phyloP scores from a whole-genome alignment of 192 early-diverging fungal genomes.

The Lunasporangiospora selenospora region DNA sequence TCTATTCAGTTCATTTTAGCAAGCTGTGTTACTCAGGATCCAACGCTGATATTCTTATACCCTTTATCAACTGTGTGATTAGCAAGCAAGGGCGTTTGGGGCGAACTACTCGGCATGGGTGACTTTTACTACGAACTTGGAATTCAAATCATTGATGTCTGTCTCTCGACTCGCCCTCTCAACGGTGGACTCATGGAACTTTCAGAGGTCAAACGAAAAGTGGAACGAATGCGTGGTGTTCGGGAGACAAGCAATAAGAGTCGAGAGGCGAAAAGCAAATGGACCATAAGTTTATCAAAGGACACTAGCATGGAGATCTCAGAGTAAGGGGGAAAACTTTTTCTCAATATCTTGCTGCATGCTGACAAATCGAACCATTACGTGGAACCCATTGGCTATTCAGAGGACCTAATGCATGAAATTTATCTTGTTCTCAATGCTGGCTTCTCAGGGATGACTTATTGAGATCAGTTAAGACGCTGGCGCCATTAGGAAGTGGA shows the following conservation, averaged over 20 bases:
- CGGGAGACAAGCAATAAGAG: background rate
- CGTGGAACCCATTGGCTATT: background rate
- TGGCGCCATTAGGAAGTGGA: conserved; percentile 89
- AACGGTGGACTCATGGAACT: conserved; percentile 95
- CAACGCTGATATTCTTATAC: background rate
- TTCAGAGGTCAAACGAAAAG: conserved; percentile 72
- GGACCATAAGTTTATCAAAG: conserved; percentile 15
- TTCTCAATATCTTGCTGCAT: no score
- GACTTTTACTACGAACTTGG: conserved; percentile 98
- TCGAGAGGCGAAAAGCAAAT: conserved; percentile 3
- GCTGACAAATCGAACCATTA: no score
- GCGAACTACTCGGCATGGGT: conserved; percentile 91
- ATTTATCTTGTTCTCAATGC: conserved; percentile 7
- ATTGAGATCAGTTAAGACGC: conserved; percentile 79
- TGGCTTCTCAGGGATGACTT: conserved; percentile 80
- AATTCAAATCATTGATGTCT: conserved; percentile 93
- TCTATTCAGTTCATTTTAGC: no score
- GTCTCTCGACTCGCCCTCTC: conserved; percentile 78
- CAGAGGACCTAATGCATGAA: conserved; percentile 16
- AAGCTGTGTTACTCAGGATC: no score
- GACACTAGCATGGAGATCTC: conserved; percentile 45
- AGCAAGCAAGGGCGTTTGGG: conserved; percentile 97
- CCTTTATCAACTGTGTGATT: conserved; percentile 10
- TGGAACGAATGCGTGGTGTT: conserved; percentile 72
- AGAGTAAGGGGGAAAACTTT: conserved; percentile 32